Percentiles rank a stretch among this genome's conserved stretches.
Evolutionary conservation across 179 eudicot genomes (phyloP).

Genomic region (Spinacia oleracea): DNA sequence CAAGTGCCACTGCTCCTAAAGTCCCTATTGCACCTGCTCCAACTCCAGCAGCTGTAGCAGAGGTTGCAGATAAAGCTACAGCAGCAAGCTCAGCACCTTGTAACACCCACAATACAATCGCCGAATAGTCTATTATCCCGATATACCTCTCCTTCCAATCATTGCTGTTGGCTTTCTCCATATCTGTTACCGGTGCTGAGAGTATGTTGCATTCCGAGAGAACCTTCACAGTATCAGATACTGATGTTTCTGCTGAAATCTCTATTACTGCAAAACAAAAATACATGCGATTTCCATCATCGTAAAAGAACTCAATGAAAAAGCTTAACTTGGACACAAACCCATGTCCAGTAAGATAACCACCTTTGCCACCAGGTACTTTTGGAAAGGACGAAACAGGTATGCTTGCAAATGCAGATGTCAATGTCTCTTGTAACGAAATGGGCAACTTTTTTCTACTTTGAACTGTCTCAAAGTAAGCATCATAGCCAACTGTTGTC

Average conservation of each 20-base stretch:
- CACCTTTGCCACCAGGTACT: conserved; percentile 84
- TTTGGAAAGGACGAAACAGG: conserved; percentile 82
- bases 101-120: conserved; percentile 82
- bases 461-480: conserved; percentile 76
- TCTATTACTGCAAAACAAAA: conserved; percentile 64
- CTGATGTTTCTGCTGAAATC: conserved; percentile 60
- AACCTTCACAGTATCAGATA: conserved; percentile 70
- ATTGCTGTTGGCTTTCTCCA: conserved; percentile 42
- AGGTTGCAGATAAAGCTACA: conserved; percentile 67
- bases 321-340: background rate
- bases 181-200: conserved; percentile 80
- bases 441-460: conserved; percentile 68
- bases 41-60: conserved; percentile 87
- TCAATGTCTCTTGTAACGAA: conserved; percentile 67
- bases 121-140: conserved; percentile 84
- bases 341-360: too few relatives aligned
- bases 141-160: conserved; percentile 79
- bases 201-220: conserved; percentile 81
- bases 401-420: conserved; percentile 65
- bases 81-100: conserved; percentile 84
- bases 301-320: background rate
- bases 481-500: conserved; percentile 55
- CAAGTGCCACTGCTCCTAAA: conserved; percentile 73
- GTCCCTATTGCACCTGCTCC: conserved; percentile 92
- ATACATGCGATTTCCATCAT: too few relatives aligned